Conservation (phyloP, 2,329 filamentous ascomycete species). For the Tolypocladium cylindrosporum region DNA sequence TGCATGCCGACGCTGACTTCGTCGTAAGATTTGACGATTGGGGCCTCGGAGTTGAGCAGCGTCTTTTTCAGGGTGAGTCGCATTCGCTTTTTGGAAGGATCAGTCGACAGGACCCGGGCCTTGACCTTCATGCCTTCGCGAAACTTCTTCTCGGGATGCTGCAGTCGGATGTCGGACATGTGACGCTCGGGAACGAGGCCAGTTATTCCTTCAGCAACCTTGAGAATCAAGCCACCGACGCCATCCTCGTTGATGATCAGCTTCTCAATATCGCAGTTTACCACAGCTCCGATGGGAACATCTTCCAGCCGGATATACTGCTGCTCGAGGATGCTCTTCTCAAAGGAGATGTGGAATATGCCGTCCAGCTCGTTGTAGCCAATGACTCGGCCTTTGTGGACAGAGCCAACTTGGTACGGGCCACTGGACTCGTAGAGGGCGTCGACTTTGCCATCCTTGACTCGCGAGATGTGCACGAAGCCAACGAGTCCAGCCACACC, state of each 20-base stretch:
- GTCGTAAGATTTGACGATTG: constrained; percentile 70
- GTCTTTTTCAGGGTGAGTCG: constrained; percentile 91
- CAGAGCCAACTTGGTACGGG: constrained; percentile 65
- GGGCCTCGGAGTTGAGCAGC: constrained; percentile 76
- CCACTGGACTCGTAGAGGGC: constrained; percentile 67
- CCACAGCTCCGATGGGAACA: constrained; percentile 67
- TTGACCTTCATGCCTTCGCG: constrained; percentile 77
- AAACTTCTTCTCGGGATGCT: constrained; percentile 95
- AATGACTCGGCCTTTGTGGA: constrained; percentile 72
- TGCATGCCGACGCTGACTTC: constrained; percentile 65
- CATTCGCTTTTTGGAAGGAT: constrained; percentile 66
- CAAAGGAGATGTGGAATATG: constrained; percentile 74
- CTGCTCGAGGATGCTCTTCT: constrained; percentile 74
- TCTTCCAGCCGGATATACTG: constrained; percentile 89
- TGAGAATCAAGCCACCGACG: constrained; percentile 70
- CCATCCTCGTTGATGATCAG: constrained; percentile 71
- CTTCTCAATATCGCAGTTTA: constrained; percentile 78
- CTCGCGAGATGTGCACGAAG: constrained; percentile 89
- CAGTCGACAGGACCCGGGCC: constrained; percentile 72
- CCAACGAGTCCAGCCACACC: constrained; percentile 56
- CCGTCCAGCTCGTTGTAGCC: constrained; percentile 84
- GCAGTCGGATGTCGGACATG: constrained; percentile 75
- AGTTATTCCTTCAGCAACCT: constrained; percentile 74
- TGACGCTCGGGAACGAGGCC: constrained; percentile 86
- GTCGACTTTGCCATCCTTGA: constrained; percentile 86